Evolutionary conservation across 2,329 filamentous ascomycete genomes (phyloP).

Genomic region (Diaporthe vaccinii): DNA sequence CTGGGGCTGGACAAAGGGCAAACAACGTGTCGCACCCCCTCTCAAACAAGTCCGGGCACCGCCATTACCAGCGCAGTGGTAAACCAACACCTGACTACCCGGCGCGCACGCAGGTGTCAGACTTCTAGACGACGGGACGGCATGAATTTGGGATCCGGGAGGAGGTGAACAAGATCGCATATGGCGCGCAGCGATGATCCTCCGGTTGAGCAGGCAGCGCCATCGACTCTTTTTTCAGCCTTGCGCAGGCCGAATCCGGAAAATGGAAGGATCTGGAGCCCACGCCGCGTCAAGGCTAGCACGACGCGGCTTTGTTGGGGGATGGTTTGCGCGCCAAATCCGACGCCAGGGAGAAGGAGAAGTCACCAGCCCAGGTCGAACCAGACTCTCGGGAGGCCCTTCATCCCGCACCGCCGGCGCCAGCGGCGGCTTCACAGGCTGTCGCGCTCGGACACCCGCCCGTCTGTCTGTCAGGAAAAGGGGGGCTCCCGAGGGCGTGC

Average conservation of each 20-base stretch:
- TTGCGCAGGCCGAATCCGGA: constrained; percentile 19
- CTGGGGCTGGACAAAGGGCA: not conserved
- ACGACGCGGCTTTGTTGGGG: not conserved
- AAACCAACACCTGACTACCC: not conserved
- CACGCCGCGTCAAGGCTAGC: constrained; percentile 7
- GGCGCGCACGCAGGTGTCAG: not conserved
- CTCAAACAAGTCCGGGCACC: not conserved
- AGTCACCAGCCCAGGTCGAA: not conserved
- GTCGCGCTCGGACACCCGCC: not conserved
- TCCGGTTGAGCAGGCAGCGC: not conserved
- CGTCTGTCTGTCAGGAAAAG: not conserved
- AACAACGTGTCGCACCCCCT: not conserved
- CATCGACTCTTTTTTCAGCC: constrained; percentile 26
- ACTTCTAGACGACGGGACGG: not conserved
- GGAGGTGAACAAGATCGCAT: not conserved
- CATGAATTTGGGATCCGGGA: not conserved
- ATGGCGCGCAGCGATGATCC: not conserved
- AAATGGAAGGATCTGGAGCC: constrained; percentile 16
- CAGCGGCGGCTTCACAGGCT: constrained; percentile 18
- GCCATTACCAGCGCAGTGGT: constrained; percentile 12
- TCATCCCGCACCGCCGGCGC: constrained; percentile 20
- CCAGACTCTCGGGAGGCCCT: constrained; percentile 22
- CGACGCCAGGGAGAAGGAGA: not conserved
- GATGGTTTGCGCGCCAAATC: not conserved
- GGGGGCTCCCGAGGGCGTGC: not conserved